These are phyloP conservation scores for Cryptococcus amylolentus DNA, from an alignment of 1,284 basidiomycete species.

Conservation along the genomic window DNA sequence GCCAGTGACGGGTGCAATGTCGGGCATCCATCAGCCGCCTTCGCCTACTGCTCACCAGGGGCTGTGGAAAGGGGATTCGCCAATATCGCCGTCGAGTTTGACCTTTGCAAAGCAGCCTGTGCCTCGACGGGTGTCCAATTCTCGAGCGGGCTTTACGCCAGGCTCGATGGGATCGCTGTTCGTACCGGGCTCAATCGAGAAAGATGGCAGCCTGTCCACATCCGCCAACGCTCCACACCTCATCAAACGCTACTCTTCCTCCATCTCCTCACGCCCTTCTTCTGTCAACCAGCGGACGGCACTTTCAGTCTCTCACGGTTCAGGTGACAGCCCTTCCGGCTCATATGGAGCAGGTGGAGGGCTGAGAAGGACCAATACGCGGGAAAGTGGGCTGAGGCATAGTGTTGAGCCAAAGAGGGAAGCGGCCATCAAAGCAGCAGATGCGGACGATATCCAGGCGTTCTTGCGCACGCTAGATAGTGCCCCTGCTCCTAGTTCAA, in stretches of 20 bases:
- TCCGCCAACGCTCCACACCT: conserved; percentile 21
- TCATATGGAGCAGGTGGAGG: conserved; percentile 24
- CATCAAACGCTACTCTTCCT: conserved; percentile 43
- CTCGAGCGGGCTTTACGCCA: conserved; percentile 21
- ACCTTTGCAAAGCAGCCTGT: conserved; percentile 42
- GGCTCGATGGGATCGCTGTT: conserved; percentile 29
- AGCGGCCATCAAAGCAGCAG: conserved; percentile 11
- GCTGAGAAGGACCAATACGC: conserved; percentile 28
- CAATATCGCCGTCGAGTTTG: conserved; percentile 27
- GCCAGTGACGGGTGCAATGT: conserved; percentile 22
- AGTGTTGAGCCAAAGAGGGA: conserved; percentile 10
- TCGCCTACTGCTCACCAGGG: conserved; percentile 19
- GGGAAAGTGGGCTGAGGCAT: conserved; percentile 33
- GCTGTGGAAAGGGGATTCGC: conserved; percentile 3
- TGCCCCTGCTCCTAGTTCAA: conserved; percentile 36
- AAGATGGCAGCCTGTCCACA: conserved; percentile 12
- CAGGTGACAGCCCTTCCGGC: conserved; percentile 1
- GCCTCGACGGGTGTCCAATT: conserved; percentile 17
- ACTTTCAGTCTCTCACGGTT: neutral
- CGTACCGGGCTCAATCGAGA: conserved; percentile 37
- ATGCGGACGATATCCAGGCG: conserved; percentile 46
- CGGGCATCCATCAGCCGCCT: conserved; percentile 19
- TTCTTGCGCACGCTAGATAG: conserved; percentile 47
- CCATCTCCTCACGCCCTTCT: conserved; percentile 27
- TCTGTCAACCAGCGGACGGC: neutral